Percentiles rank a stretch among this genome's conserved stretches.
phyloP scores from a whole-genome alignment of 2,329 filamentous ascomycete genomes.

The Trichoderma atrobrunneum region DNA sequence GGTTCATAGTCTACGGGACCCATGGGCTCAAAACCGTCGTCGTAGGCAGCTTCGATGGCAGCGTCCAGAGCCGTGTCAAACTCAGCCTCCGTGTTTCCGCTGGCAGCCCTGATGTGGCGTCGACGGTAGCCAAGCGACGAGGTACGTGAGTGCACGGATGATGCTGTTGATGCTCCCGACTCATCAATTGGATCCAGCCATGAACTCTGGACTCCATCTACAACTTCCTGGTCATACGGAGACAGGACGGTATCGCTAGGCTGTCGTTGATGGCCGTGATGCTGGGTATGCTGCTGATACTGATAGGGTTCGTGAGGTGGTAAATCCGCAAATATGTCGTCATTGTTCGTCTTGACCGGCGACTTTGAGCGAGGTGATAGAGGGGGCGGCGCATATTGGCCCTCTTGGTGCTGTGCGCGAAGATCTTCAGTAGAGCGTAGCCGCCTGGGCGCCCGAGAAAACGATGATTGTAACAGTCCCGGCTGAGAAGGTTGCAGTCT shows the following conservation, averaged over 20 bases:
- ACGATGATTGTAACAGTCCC: constrained; percentile 50
- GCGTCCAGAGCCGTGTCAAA: constrained; percentile 94
- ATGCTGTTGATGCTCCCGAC: constrained; percentile 74
- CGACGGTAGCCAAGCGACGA: constrained; percentile 67
- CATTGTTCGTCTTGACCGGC: constrained; percentile 28
- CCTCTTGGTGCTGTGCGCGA: constrained; percentile 49
- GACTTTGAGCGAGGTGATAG: constrained; percentile 61
- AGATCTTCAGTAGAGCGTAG: constrained; percentile 32
- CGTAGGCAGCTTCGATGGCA: constrained; percentile 92
- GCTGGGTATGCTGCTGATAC: constrained; percentile 25
- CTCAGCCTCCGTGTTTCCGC: constrained; percentile 77
- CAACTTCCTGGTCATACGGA: constrained; percentile 28
- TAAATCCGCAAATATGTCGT: constrained; percentile 22
- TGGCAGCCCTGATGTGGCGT: constrained; percentile 66
- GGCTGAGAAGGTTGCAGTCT: constrained; percentile 28
- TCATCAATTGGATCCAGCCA: constrained; percentile 96
- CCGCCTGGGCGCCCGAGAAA: constrained; percentile 47
- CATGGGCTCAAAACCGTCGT: constrained; percentile 81
- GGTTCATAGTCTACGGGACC: constrained; percentile 43
- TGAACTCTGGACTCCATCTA: constrained; percentile 72
- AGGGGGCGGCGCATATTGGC: constrained; percentile 66
- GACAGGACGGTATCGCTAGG: constrained; percentile 12
- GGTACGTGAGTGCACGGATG: constrained; percentile 76
- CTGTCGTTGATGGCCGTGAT: constrained; percentile 15
- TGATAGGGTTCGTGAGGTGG: neutral